Conservation (phyloP, 768 basidiomycete genomes). For the Boletus eberwhitei region DNA sequence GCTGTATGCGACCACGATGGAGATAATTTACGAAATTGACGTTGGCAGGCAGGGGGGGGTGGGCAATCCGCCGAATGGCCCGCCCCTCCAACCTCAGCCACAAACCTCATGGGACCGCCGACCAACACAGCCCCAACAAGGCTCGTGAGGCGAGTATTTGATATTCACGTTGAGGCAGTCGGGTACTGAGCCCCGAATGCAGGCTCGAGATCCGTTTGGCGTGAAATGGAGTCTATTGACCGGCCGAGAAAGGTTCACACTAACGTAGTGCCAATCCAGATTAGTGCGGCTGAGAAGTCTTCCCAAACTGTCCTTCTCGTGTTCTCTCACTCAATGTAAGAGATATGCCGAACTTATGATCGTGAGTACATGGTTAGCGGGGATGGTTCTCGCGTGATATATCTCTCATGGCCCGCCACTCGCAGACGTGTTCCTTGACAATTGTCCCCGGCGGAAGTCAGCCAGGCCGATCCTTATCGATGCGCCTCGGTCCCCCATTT, state of each 20-base stretch:
- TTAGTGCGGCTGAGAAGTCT: slow-evolving; percentile 25
- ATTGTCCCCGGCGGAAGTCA: slow-evolving; percentile 8
- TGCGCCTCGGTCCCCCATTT: slow-evolving; percentile 24
- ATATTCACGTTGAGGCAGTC: slow-evolving; percentile 16
- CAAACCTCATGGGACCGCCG: slow-evolving; percentile 15
- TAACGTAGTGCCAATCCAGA: slow-evolving; percentile 22
- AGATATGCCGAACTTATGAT: slow-evolving; percentile 19
- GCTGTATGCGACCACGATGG: slow-evolving; percentile 13
- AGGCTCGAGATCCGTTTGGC: slow-evolving; percentile 20
- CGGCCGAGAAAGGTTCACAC: slow-evolving; percentile 19
- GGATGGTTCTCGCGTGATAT: slow-evolving; percentile 16
- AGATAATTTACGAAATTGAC: slow-evolving; percentile 16
- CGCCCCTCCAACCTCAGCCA: not conserved
- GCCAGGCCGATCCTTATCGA: slow-evolving; percentile 29
- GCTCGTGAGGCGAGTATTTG: slow-evolving; percentile 17
- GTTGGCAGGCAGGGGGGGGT: slow-evolving; percentile 11
- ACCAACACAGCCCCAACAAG: slow-evolving; percentile 6
- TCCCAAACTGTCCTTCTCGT: slow-evolving; percentile 9
- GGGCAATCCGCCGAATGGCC: slow-evolving; percentile 4
- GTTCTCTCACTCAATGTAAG: slow-evolving; percentile 4
- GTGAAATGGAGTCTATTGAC: slow-evolving; percentile 9
- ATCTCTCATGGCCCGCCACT: slow-evolving; percentile 16
- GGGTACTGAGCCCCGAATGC: slow-evolving; percentile 21
- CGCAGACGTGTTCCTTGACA: slow-evolving; percentile 7
- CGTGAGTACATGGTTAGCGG: slow-evolving; percentile 12